These are phyloP conservation scores for Geoglossum cookeanum DNA, from an alignment of 2,329 filamentous ascomycete genomes.

Conservation along the genomic window DNA sequence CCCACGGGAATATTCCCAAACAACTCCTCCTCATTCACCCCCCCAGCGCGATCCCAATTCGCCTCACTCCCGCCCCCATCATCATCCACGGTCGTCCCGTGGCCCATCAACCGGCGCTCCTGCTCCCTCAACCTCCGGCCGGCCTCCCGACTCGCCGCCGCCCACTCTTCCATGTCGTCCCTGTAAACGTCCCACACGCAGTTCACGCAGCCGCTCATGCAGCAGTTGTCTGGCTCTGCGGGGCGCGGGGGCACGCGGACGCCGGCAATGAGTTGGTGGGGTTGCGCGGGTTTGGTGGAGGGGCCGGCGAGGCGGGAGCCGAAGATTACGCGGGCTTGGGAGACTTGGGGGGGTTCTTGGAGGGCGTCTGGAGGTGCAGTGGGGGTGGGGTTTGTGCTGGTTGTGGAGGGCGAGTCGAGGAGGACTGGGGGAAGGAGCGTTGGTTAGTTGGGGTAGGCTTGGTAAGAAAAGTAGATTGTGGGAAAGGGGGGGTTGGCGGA, in stretches of 20 bases:
- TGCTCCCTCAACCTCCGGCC: constrained; percentile 29
- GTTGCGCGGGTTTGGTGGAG: constrained; percentile 35
- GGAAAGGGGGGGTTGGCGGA: constrained; percentile 7
- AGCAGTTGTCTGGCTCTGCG: constrained; percentile 90
- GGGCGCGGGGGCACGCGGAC: constrained; percentile 68
- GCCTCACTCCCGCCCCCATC: constrained; percentile 58
- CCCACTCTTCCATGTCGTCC: constrained; percentile 87
- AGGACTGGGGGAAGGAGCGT: neutral
- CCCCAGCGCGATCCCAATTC: constrained; percentile 34
- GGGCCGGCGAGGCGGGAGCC: constrained; percentile 61
- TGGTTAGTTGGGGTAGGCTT: neutral
- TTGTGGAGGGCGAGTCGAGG: neutral
- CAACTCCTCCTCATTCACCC: constrained; percentile 34
- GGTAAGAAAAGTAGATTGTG: neutral
- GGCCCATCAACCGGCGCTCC: constrained; percentile 34
- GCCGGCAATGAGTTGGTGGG: constrained; percentile 49
- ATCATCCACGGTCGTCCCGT: constrained; percentile 51
- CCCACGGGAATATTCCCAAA: constrained; percentile 75
- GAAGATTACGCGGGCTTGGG: constrained; percentile 53
- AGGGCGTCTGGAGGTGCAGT: too few species aligned
- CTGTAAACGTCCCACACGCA: constrained; percentile 89
- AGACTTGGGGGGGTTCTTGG: neutral
- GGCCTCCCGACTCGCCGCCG: constrained; percentile 42
- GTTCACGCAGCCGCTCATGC: constrained; percentile 96
- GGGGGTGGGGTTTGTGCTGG: neutral